Evolutionary conservation across 192 early-diverging fungal genomes (phyloP).

Genomic region (Polychytrium aggregatum): DNA sequence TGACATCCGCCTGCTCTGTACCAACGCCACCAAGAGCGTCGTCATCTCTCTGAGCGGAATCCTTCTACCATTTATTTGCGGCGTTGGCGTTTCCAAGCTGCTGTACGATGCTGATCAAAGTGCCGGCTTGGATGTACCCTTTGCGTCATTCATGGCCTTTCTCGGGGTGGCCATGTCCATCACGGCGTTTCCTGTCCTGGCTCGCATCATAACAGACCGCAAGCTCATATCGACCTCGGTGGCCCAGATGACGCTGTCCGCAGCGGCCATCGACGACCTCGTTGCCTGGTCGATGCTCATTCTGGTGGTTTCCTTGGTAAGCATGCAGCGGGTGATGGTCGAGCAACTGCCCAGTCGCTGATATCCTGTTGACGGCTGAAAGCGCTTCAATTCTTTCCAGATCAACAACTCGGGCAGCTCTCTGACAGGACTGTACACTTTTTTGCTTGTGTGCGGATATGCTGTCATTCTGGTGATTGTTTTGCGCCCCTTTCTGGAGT

Average conservation of each 20-base stretch:
- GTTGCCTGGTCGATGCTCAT: conserved; percentile 65
- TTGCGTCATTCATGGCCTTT: conserved; percentile 66
- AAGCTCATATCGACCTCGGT: conserved; percentile 71
- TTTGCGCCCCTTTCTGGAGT: conserved; percentile 50
- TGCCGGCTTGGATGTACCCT: conserved; percentile 9
- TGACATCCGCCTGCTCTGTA: conserved; percentile 17
- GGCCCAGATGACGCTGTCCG: conserved; percentile 72
- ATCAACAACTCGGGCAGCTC: too few species aligned
- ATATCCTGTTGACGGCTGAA: too few species aligned
- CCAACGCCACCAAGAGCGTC: conserved; percentile 13
- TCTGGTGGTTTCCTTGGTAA: conserved; percentile 76
- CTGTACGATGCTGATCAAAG: conserved; percentile 23
- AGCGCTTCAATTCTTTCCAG: too few species aligned
- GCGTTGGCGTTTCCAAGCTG: conserved; percentile 49
- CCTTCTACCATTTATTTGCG: conserved; percentile 65
- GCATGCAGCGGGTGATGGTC: too few species aligned
- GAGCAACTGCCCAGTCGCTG: too few species aligned
- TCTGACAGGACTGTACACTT: too few species aligned
- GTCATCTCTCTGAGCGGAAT: conserved; percentile 73
- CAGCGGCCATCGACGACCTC: conserved; percentile 79
- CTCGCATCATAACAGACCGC: conserved; percentile 82
- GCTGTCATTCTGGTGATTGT: conserved; percentile 56
- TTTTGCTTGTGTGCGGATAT: too few species aligned
- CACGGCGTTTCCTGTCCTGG: conserved; percentile 91
- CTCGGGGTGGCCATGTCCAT: conserved; percentile 84